Base-by-base conservation (phyloP, 2,329 filamentous ascomycete genomes). In the Diaporthe sp. region DNA sequence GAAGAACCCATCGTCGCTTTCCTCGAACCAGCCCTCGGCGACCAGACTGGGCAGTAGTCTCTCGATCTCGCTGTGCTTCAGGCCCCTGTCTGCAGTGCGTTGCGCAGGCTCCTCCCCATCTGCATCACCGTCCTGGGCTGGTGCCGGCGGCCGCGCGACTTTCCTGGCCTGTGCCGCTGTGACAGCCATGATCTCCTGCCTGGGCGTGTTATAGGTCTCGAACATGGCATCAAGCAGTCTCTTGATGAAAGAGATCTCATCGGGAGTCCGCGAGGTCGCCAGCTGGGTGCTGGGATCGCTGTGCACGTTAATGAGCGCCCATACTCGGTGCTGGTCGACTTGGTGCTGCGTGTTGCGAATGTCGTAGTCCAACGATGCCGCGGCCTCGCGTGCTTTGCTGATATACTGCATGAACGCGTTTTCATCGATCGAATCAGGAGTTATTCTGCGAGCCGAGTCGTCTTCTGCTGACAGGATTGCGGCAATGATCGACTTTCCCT, bases 221-320 rank as follows among this genome's bases (percentile, higher is more conserved):
- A 98, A 99, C 90, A 99, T 97, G 78, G 90, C 92, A 82, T 98
- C 96, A 0, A 99, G 89, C 4, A 98, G 83, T 12, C 97, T 89
- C 84, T 97, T 97, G 72, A 98, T 90, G 82, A 95, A 99, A 0
- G 94, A 91, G 42, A 98, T 94, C 85, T 98, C 96, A 78, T 98
- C 95, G 0, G 95, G 86, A 10, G 88, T 90, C 81, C 94, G 94
- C 0, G 90, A 91, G 0, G 97, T 98, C 2, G 96, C 95, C 52
- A 98, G 89, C 80, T 98, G 96, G 0, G 95, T 97, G 75, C 96
- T 86, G 0, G 93, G 87, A 83, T 99, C 97, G 76, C 93, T 95
- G 13, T 94, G 93, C 1, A 93, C 95, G 84, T 99, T 99, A 61
- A 98, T 93, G 45, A 99, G 87, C 2, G 94, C 95, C 82, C 92